phyloP scores from a whole-genome alignment of 2,329 filamentous ascomycete species.

The Bimuria novae-zelandiae region DNA sequence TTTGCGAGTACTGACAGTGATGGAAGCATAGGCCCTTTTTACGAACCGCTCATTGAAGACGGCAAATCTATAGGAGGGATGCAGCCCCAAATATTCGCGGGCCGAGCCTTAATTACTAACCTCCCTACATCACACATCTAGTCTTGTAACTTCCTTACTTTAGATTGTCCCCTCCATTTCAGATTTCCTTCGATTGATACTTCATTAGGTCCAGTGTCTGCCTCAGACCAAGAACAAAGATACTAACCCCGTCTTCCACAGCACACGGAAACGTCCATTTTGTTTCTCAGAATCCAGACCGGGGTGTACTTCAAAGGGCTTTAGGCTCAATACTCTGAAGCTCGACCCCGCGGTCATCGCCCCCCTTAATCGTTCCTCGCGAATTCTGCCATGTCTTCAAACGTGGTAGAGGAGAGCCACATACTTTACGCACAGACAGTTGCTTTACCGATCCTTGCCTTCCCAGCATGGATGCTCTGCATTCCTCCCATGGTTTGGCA shows the following conservation, averaged over 20 bases:
- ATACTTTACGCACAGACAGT: constrained; percentile 43
- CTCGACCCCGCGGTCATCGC: neutral
- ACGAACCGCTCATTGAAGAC: neutral
- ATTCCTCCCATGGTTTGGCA: constrained; percentile 65
- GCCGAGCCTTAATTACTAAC: neutral
- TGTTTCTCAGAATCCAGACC: neutral
- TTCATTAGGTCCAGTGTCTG: too few relatives aligned
- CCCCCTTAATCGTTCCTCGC: neutral
- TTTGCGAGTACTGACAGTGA: neutral
- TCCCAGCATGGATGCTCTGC: constrained; percentile 57
- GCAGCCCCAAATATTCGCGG: neutral
- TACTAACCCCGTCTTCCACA: neutral
- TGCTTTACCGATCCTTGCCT: constrained; percentile 55
- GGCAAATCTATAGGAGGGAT: neutral
- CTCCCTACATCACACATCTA: neutral
- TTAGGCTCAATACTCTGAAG: neutral
- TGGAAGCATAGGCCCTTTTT: neutral
- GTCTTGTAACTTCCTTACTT: neutral
- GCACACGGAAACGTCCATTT: too few relatives aligned
- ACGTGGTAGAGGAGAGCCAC: constrained; percentile 6
- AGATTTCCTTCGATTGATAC: too few relatives aligned
- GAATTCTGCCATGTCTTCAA: neutral
- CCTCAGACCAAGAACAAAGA: neutral
- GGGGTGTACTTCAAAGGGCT: neutral
- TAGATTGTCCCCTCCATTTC: too few relatives aligned